Evolutionary conservation across 2,329 filamentous ascomycete species (phyloP).

Genomic region (Ceratocystis ficicola): DNA sequence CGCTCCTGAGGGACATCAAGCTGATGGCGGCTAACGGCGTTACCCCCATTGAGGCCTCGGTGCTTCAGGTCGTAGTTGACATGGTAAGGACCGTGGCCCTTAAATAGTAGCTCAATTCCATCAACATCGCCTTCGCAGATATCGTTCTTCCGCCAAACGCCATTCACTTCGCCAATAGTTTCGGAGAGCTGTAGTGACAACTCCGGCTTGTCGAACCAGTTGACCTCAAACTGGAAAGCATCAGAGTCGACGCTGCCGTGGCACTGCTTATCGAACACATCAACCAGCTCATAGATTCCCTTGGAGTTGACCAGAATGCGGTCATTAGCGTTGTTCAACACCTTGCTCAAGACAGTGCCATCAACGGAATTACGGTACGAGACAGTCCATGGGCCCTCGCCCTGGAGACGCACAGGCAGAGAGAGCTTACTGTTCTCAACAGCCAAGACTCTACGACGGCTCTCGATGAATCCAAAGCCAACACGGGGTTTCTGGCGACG

Average conservation of each 20-base stretch:
- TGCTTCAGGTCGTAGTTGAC: constrained; percentile 71
- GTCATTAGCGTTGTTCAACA: constrained; percentile 51
- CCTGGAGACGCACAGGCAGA: constrained; percentile 73
- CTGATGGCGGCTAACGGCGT: constrained; percentile 53
- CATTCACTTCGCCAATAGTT: constrained; percentile 41
- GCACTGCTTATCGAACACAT: constrained; percentile 67
- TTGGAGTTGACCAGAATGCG: constrained; percentile 50
- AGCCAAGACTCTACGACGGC: constrained; percentile 59
- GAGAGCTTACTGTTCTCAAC: constrained; percentile 63
- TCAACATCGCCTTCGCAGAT: constrained; percentile 95
- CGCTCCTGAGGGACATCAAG: constrained; percentile 66
- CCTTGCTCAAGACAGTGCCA: constrained; percentile 32
- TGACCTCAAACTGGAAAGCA: constrained; percentile 64
- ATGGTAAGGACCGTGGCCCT: constrained; percentile 68
- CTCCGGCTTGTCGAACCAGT: constrained; percentile 72
- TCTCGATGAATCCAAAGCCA: constrained; percentile 74
- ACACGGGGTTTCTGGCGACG: constrained; percentile 78
- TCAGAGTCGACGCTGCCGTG: constrained; percentile 65
- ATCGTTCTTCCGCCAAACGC: constrained; percentile 58
- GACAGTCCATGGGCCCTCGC: constrained; percentile 73
- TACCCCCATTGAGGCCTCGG: constrained; percentile 53
- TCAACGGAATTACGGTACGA: constrained; percentile 52
- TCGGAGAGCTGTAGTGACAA: constrained; percentile 55
- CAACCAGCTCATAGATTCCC: constrained; percentile 69
- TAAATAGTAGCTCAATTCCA: constrained; percentile 66